Evolutionary conservation across 306 rosid genomes (phyloP), one percentile per base, ranked within the genome.

Genomic region (Prunus dulcis): DNA sequence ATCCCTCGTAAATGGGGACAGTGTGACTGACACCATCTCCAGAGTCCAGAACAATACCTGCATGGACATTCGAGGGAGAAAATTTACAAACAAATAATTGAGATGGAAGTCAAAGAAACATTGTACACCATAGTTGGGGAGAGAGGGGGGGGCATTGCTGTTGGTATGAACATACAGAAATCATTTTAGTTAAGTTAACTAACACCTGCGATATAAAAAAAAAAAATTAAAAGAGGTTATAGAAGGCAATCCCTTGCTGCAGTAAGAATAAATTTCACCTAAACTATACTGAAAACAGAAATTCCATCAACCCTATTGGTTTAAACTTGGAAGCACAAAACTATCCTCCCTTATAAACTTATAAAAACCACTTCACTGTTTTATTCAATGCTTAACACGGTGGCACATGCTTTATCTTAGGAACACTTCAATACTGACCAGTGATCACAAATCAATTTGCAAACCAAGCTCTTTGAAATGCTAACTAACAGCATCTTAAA

Each of bases 21-120:
- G 95, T 91, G 78, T 91, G 98, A 67, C 98, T 93, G 19, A 91
- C 98, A 84, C 91, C 96, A 84, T 93, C 94, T 81, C 93, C 96
- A 56, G 94, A 89, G 85, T 91, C 97, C 47, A 90, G 80, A 74
- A 92, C 97, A 19, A 92, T 92, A 83, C 97, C 97, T 92, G 73
- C 74, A 81, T 34, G 51, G 38, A 68, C 53, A 76, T 72, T 74
- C 50, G 22, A 62, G 32, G 50, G 51, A 62, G 22, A 25, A 46
- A 78, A 56, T 9, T 46, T 38, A 38, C 43, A 38, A 38, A 38
- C 43, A 49, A 50, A 61, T 58, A 43, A 64, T 3, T 57, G 20
- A 12, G 13, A 52, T 63, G 41, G 46, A 57, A 43, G 58, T 46
- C 45, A 61, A 69, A 69, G 58, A 34, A 69, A 32, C 27, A 25